Base-by-base conservation (phyloP, 805 yeast species). In the Wickerhamiella shivajii region DNA sequence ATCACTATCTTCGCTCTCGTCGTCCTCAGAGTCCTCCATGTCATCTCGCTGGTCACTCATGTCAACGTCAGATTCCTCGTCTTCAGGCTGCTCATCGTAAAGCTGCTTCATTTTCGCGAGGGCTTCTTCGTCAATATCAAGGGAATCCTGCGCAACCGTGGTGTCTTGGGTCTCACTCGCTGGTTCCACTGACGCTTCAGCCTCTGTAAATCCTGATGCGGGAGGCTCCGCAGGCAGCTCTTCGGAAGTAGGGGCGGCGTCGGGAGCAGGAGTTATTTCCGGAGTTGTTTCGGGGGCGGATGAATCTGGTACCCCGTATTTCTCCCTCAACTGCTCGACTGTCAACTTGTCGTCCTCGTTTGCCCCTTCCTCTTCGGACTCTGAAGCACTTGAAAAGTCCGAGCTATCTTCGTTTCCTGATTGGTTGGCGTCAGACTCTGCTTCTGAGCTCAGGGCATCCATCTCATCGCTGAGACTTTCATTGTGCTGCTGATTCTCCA, bases 381-480 rank as follows among this genome's bases (percentile, higher is more conserved):
- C 55, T 11, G 50, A 57, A n/a, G n/a, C n/a, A 20, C 8, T 19
- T 3, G 10, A 8, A 28, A 10, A 8, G n/a, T 12, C 24, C 13
- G n/a, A n/a, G n/a, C n/a, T n/a, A n/a, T n/a, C n/a, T n/a, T n/a
- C n/a, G n/a, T n/a, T n/a, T n/a, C n/a, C n/a, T n/a, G n/a, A n/a
- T n/a, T n/a, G n/a, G n/a, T 18, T 45, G 14, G 19, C 22, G 12
- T 34, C 42, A 9, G 39, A 15, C 24, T 27, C 40, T 2, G 31
- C 31, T 18, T 50, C 57, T 22, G 51, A 37, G 12, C 42, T 43
- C 2, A 44, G 25, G 2, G 39, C 41, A 18, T 36, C 20, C 34
- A 31, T 33, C 23, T 38, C 37, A 19, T 68, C 71, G 37, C 78
- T 53, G 43, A 87, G 93, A 1, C 93, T 92, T 17, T 25, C 28